Percentiles rank a stretch among this genome's conserved stretches.
Evolutionary conservation across 768 basidiomycete genomes (phyloP).

Genomic region (Suillus tomentosus): DNA sequence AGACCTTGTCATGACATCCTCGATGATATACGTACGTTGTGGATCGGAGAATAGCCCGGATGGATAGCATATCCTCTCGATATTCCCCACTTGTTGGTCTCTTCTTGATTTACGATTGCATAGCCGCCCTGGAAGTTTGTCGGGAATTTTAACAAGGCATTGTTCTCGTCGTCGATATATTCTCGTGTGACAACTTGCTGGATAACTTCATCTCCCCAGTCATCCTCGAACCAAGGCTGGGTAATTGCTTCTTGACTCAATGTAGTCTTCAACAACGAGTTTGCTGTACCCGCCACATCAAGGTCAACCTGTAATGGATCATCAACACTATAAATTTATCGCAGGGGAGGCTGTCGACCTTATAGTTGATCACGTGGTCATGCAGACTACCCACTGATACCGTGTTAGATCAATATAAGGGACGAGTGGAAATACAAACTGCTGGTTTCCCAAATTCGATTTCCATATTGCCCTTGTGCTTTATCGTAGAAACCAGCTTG

Average conservation of each 20-base stretch:
- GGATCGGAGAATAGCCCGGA: constrained; percentile 55
- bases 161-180: constrained; percentile 53
- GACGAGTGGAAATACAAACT: constrained; percentile 38
- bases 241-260: constrained; percentile 50
- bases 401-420: neutral
- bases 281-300: constrained; percentile 59
- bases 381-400: constrained; percentile 61
- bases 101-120: constrained; percentile 55
- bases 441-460: constrained; percentile 54
- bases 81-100: constrained; percentile 56
- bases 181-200: constrained; percentile 54
- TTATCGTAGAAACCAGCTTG: constrained; percentile 63
- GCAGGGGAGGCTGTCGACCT: constrained; percentile 31
- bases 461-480: constrained; percentile 52
- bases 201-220: constrained; percentile 57
- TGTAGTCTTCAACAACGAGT: constrained; percentile 55
- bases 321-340: neutral
- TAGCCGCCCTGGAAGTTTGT: constrained; percentile 59
- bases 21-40: constrained; percentile 40
- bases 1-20: neutral
- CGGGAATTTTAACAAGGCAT: constrained; percentile 52
- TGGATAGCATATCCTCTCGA: constrained; percentile 63
- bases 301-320: constrained; percentile 52
- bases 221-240: constrained; percentile 58
- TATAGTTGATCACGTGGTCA: constrained; percentile 69